Conservation (phyloP, 371 early-diverging fungal genomes). For the Neoconidiobolus thromboides region DNA sequence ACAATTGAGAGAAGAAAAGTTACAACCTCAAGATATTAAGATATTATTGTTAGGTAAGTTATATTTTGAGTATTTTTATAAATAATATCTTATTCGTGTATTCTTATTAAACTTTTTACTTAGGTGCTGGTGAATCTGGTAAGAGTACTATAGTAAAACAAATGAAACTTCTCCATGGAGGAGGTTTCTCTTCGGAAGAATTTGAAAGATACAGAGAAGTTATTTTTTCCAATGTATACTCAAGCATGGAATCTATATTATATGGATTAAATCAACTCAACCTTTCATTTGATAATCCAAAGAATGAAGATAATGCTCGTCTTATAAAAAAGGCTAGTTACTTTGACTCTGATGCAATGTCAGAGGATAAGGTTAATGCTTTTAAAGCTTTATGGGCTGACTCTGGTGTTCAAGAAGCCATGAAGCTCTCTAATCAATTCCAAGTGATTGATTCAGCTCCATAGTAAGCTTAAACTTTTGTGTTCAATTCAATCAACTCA, state of each 20-base stretch:
- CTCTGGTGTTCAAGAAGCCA: constrained; percentile 51
- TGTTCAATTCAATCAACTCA: not conserved
- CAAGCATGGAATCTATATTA: constrained; percentile 75
- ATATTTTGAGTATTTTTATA: not conserved
- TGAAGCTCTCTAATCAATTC: constrained; percentile 50
- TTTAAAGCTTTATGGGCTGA: constrained; percentile 59
- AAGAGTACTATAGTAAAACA: constrained; percentile 92
- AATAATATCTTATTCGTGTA: not conserved
- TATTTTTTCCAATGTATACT: constrained; percentile 75
- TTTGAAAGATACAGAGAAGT: constrained; percentile 73
- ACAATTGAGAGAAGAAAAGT: not conserved
- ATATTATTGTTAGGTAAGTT: constrained; percentile 60
- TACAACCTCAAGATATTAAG: constrained; percentile 46
- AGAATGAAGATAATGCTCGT: constrained; percentile 18
- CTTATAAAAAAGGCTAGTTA: constrained; percentile 11
- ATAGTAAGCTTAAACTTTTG: constrained; percentile 30
- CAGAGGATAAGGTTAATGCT: constrained; percentile 49
- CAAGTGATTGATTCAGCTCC: constrained; percentile 69
- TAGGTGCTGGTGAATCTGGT: constrained; percentile 94
- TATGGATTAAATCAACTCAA: constrained; percentile 68
- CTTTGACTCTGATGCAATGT: constrained; percentile 11
- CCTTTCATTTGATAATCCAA: constrained; percentile 34
- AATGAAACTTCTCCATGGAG: constrained; percentile 89
- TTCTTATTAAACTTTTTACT: not conserved
- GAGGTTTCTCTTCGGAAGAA: constrained; percentile 71